These are phyloP conservation scores for Papilionanthe hybrid DNA, from an alignment of 116 monocot genomes.

Conservation along the genomic window DNA sequence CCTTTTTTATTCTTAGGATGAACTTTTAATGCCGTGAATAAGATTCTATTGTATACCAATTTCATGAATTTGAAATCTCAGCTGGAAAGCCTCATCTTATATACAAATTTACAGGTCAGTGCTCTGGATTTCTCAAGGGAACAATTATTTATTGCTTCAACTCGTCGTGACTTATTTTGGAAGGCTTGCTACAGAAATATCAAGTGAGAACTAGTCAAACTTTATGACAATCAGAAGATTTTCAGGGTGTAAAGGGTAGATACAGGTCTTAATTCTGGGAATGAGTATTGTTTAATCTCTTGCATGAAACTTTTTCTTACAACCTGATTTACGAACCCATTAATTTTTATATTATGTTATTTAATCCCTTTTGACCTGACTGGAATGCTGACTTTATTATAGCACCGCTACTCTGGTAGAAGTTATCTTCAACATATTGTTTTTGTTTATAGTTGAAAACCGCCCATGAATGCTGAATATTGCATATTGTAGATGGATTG, in stretches of 20 bases:
- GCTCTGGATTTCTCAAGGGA: conserved; percentile 74
- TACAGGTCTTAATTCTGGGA: not conserved
- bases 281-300: not conserved
- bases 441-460: not conserved
- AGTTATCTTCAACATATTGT: not conserved
- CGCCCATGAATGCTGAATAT: not conserved
- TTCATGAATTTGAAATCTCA: not conserved
- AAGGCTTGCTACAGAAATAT: conserved; percentile 78
- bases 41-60: not conserved
- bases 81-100: not conserved
- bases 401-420: not conserved
- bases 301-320: too few species aligned
- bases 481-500: conserved; percentile 61
- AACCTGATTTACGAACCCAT: too few species aligned
- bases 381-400: not conserved
- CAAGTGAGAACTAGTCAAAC: conserved; percentile 22
- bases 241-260: not conserved
- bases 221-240: not conserved
- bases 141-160: conserved; percentile 56
- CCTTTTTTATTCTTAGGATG: not conserved
- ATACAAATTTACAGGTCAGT: conserved; percentile 39
- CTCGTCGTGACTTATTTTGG: conserved; percentile 51
- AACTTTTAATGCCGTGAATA: not conserved
- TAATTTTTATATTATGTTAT: not conserved
- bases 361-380: not conserved